Base-by-base conservation (phyloP, 768 basidiomycete species). In the Daedalea quercina region DNA sequence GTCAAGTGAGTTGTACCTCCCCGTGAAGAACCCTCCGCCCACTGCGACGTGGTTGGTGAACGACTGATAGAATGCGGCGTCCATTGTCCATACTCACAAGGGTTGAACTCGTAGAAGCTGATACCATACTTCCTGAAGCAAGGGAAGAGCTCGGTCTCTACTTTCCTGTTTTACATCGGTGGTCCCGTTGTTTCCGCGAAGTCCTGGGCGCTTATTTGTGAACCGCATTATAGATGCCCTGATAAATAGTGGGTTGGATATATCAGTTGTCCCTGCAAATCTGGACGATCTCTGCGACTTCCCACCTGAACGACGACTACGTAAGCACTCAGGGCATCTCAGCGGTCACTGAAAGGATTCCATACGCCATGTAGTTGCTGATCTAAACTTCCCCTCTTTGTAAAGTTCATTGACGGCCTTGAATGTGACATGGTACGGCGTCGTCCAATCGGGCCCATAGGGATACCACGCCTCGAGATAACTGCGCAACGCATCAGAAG, bases 361-460 rank as follows among this genome's bases (percentile, higher is more conserved):
- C 73, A 51, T 67, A 76, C 60, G 70, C 58, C 54, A 65, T 64
- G 59, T 67, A 76, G 62, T 77, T 74, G 58, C 68, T 70, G 50
- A 76, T 64, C 72, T 66, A 63, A 81, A 80, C 56, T 75, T 69
- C 1, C 80, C 78, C 58, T 76, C 74, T 53, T 74, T 69, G 68
- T 80, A 63, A 2, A 78, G 64, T 25, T 77, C 70, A 59, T 80
- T 66, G 35, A 76, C 69, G 1, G 68, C 71, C 49, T 70, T 69
- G 11, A 79, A 58, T 0, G 79, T 78, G 31, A 73, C 74, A 49
- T 71, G 69, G 61, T 73, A 74, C 1, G 73, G 72, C 0, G 70
- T 72, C 12, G 65, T 68, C 23, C 73, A 67, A 48, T 77, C 72
- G 1, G 70, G 70, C 9, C 60, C 66, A 55, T 80, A 78, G 15